Evolutionary conservation across 768 basidiomycete genomes (phyloP).

Genomic region (Pleurotus platypus): DNA sequence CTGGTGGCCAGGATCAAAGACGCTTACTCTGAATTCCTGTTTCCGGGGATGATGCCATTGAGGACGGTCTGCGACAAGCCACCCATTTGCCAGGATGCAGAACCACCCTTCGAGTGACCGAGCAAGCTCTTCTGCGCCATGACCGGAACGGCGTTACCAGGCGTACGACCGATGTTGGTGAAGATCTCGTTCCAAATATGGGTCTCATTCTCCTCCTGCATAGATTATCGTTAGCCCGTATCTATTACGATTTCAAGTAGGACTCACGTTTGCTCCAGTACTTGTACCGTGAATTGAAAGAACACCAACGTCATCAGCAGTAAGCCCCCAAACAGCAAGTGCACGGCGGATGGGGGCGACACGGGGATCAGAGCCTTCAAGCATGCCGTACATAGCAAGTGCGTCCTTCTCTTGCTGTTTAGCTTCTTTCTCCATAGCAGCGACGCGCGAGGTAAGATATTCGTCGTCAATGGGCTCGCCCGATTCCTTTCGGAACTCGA

Average conservation of each 20-base stretch:
- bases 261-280: conserved; percentile 71
- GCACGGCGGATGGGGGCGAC: conserved; percentile 93
- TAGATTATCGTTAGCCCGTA: background rate
- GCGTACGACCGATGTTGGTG: conserved; percentile 80
- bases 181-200: conserved; percentile 96
- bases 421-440: conserved; percentile 89
- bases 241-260: background rate
- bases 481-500: conserved; percentile 54
- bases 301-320: conserved; percentile 88
- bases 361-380: conserved; percentile 80
- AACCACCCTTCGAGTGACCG: conserved; percentile 97
- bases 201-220: conserved; percentile 93
- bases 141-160: conserved; percentile 95
- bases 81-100: conserved; percentile 97
- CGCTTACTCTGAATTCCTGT: conserved; percentile 92
- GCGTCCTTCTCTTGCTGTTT: conserved; percentile 89
- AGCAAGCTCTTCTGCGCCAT: conserved; percentile 97
- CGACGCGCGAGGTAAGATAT: conserved; percentile 73
- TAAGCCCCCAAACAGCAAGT: conserved; percentile 94
- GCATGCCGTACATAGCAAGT: conserved; percentile 92
- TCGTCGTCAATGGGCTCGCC: conserved; percentile 54
- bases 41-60: conserved; percentile 89
- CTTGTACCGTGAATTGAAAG: conserved; percentile 89
- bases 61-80: conserved; percentile 85
- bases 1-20: background rate